phyloP scores from a whole-genome alignment of 2,329 filamentous ascomycete species.

The Fonsecaea pedrosoi region DNA sequence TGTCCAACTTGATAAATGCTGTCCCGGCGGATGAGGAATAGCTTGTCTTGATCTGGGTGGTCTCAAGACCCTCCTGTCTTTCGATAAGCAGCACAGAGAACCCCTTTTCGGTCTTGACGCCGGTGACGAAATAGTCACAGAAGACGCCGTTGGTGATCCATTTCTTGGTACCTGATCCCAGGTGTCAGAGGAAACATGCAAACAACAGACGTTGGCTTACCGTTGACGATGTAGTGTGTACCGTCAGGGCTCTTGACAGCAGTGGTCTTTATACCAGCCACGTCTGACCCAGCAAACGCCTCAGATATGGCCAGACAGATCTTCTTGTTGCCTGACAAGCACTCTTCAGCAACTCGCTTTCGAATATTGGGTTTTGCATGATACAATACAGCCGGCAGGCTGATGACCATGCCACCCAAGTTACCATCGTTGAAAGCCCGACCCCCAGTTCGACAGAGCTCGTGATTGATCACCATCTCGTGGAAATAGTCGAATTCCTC shows the following conservation, averaged over 20 bases:
- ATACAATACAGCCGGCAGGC: constrained; percentile 70
- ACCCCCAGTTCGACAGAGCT: constrained; percentile 69
- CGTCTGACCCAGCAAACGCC: constrained; percentile 68
- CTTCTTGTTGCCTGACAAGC: constrained; percentile 69
- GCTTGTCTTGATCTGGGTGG: constrained; percentile 69
- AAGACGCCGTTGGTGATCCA: constrained; percentile 99
- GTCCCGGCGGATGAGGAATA: constrained; percentile 66
- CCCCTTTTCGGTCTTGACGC: constrained; percentile 77
- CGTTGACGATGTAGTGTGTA: constrained; percentile 68
- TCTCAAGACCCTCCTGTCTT: constrained; percentile 67
- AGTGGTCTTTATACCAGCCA: constrained; percentile 68
- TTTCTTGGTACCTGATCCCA: constrained; percentile 88
- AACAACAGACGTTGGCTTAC: constrained; percentile 71
- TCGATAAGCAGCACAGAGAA: constrained; percentile 73
- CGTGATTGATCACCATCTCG: constrained; percentile 71
- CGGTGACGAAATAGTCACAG: constrained; percentile 94
- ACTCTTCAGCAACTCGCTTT: constrained; percentile 69
- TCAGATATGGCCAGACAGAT: constrained; percentile 79
- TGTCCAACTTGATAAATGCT: constrained; percentile 76
- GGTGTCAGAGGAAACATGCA: not conserved
- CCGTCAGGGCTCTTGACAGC: constrained; percentile 63
- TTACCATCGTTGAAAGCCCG: constrained; percentile 26
- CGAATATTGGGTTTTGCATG: constrained; percentile 68
- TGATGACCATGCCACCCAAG: constrained; percentile 64
- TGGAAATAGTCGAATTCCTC: constrained; percentile 77